Percentiles rank a stretch among this genome's conserved stretches.
These are phyloP conservation scores for Hygrocybe coccinea DNA, from an alignment of 768 basidiomycete genomes.

Conservation along the genomic window DNA sequence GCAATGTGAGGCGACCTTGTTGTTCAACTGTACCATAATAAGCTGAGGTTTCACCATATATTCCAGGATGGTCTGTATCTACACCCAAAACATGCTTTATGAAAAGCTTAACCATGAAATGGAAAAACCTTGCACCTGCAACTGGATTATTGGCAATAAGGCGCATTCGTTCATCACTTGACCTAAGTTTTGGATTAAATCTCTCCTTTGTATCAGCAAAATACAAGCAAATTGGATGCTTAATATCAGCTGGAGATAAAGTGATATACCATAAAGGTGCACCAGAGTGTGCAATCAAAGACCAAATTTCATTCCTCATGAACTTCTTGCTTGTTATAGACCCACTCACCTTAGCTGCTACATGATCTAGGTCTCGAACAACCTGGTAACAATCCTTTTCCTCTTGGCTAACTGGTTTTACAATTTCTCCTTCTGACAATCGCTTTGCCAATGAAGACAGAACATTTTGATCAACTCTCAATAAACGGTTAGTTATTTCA, in stretches of 20 bases:
- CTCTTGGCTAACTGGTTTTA: slow-evolving; percentile 22
- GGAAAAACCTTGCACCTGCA: slow-evolving; percentile 27
- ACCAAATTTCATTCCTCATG: slow-evolving; percentile 24
- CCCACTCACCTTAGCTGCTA: slow-evolving; percentile 28
- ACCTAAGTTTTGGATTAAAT: slow-evolving; percentile 11
- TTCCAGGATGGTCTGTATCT: slow-evolving; percentile 12
- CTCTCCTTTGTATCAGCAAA: slow-evolving; percentile 18
- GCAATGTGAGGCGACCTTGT: slow-evolving; percentile 34
- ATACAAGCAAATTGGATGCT: slow-evolving; percentile 31
- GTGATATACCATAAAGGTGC: slow-evolving; percentile 28
- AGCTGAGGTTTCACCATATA: slow-evolving; percentile 27
- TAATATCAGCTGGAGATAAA: slow-evolving; percentile 27
- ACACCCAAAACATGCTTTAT: slow-evolving; percentile 23
- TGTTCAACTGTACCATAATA: slow-evolving; percentile 34
- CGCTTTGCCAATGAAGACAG: slow-evolving; percentile 16
- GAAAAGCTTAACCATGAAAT: slow-evolving; percentile 21
- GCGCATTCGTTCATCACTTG: slow-evolving; percentile 14
- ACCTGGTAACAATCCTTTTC: slow-evolving; percentile 35
- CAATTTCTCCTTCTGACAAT: slow-evolving; percentile 21
- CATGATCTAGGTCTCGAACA: slow-evolving; percentile 31
- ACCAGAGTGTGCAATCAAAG: slow-evolving; percentile 15
- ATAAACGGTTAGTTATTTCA: slow-evolving; percentile 19
- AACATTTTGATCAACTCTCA: slow-evolving; percentile 19
- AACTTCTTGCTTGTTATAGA: slow-evolving; percentile 24
- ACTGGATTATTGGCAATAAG: slow-evolving; percentile 25